phyloP scores from a whole-genome alignment of 2,329 filamentous ascomycete genomes.

The Parastagonospora avenae region DNA sequence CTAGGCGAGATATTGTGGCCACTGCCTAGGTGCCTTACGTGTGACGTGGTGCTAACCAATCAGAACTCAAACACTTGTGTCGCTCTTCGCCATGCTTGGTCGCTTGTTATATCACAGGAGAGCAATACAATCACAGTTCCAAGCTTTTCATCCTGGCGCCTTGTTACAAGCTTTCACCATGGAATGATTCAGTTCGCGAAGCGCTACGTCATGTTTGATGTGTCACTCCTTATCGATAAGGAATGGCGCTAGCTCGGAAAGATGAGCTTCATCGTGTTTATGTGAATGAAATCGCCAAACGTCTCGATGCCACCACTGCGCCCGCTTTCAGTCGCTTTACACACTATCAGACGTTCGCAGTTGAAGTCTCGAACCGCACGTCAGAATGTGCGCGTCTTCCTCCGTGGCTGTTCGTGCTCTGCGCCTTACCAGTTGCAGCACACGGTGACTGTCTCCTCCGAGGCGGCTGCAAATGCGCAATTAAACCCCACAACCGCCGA shows the following conservation, averaged over 20 bases:
- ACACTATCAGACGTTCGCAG: slow-evolving; percentile 13
- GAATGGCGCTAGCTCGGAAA: slow-evolving; percentile 31
- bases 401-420: slow-evolving; percentile 43
- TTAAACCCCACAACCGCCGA: slow-evolving; percentile 39
- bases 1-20: slow-evolving; percentile 26
- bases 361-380: slow-evolving; percentile 1
- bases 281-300: slow-evolving; percentile 20
- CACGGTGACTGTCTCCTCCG: slow-evolving; percentile 23
- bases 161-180: neutral
- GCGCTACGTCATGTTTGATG: slow-evolving; percentile 3
- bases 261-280: slow-evolving; percentile 20
- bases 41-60: slow-evolving; percentile 39
- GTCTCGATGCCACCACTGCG: slow-evolving; percentile 40
- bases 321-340: slow-evolving; percentile 21
- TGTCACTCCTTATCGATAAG: neutral
- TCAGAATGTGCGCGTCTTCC: slow-evolving; percentile 15
- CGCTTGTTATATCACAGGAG: neutral
- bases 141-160: neutral
- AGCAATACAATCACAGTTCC: too few species aligned
- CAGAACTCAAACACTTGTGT: slow-evolving; percentile 14
- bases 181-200: neutral
- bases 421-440: slow-evolving; percentile 32
- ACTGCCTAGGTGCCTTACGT: slow-evolving; percentile 15
- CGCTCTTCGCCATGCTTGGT: neutral
- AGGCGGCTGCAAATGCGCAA: slow-evolving; percentile 23